Base-by-base conservation (phyloP, 2,329 filamentous ascomycete genomes). In the Trichoderma endophyticum region DNA sequence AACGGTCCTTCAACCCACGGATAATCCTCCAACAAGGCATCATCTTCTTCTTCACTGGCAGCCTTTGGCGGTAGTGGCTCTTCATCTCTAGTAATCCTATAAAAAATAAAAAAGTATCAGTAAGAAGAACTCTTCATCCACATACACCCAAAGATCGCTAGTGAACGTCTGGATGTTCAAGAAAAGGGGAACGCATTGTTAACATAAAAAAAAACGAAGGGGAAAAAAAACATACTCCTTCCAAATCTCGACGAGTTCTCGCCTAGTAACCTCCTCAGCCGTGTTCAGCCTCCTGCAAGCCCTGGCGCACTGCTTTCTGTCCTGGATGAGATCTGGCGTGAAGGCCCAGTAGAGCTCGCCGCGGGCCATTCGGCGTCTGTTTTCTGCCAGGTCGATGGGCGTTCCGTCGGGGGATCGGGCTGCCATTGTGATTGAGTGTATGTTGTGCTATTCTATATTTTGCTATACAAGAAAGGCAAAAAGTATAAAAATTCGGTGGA, bases 281-380 rank as follows among this genome's bases (percentile, higher is more conserved):
- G 83, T 85, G 81, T 93, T 94, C 82, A 89, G 93, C 36, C 84
- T 84, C 54, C 85, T 80, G 76, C 86, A 89, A 1, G 92, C 91
- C 57, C 83, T 80, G 63, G 85, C 85, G 79, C 90, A 92, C 26
- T 89, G 85, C 26, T 83, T 82, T 48, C 93, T 86, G 59, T 86
- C 89, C 1, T 86, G 88, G 4, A 87, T 81, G 3, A 95, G 83
- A 56, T 92, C 88, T 0, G 92, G 91, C 4, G 88, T 88, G 77
- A 94, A 94, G 61, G 91, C 89, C 76, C 89, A 86, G 80, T 93
- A 94, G 15, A 94, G 86, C 79, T 94, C 89, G 70, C 91, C 91
- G 15, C 84, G 83, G 66, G 83, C 81, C 89, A 92, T 93, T 28
- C 84, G 83, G 51, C 81, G 80, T 61, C 81, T 80, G 78, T 88